These are phyloP conservation scores for Tetrahymena malaccensis DNA, from an alignment of 73 alveolate genomes.

Conservation along the genomic window DNA sequence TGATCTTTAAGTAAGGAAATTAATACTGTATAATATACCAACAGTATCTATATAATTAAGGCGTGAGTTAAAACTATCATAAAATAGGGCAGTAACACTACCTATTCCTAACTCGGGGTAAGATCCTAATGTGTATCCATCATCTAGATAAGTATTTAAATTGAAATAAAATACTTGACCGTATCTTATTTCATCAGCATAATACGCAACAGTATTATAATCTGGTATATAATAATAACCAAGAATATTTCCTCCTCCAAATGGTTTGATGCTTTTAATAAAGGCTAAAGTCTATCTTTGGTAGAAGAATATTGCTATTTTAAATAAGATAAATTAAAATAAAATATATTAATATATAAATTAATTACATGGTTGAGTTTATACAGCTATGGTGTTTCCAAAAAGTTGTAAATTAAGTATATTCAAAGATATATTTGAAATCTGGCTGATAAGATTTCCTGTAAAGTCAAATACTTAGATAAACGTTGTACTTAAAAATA, in stretches of 20 bases:
- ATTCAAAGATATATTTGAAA: neutral
- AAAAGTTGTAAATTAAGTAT: no score
- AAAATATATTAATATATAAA: no score
- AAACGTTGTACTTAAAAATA: neutral
- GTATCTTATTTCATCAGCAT: neutral
- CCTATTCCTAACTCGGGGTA: neutral
- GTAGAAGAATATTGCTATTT: neutral
- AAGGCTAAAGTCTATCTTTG: neutral
- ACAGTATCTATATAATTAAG: neutral
- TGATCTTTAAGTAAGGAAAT: neutral
- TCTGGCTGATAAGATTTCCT: neutral
- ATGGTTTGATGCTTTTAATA: neutral
- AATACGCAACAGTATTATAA: neutral
- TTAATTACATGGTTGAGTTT: neutral
- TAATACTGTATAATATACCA: neutral
- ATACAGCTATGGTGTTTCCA: neutral
- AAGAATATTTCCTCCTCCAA: neutral
- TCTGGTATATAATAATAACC: neutral
- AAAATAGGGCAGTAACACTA: neutral
- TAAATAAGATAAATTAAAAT: no score
- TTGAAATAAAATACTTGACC: neutral
- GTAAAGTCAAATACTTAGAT: neutral
- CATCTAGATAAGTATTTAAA: neutral
- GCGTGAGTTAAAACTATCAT: neutral
- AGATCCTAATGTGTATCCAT: neutral